Evolutionary conservation across 2,329 filamentous ascomycete genomes (phyloP), one percentile per base, ranked within the genome.

Genomic region (Pleomassaria siparia): DNA sequence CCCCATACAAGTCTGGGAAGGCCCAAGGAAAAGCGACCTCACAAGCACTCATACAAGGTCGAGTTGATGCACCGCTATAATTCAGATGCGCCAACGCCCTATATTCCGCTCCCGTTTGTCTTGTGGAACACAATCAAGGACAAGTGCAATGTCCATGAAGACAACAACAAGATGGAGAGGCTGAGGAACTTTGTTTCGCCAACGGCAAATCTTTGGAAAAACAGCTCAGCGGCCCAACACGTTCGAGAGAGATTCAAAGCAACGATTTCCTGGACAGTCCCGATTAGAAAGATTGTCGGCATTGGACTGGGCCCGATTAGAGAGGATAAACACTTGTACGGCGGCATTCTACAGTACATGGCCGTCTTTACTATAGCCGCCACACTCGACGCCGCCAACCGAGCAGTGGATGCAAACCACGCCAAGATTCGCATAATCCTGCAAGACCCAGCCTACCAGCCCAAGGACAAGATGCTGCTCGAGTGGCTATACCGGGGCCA

Each of bases 361-460:
- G 44, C 48, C 2, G 41, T 48, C 5, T 55, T 58, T 32, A 47
- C 40, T 15, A 55, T 60, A 1, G 54, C 54, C 2, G 22, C 37
- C 1, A 20, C 25, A 2, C 44, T 60, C 0, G 21, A 54, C 5
- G 13, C 20, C 2, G 12, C 25, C 1, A 48, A 55, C 28, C 30
- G 10, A 5, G 8, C 21, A 2, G n/a, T 24, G 5, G 33, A 47
- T n/a, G 7, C 25, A 28, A 28, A 8, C 8, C 7, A 18, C 11
- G 5, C 15, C 7, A 6, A 18, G 18, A 40, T 60, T 2, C 15
- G 46, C 11, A 42, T 61, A n/a, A 30, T 60, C 5, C 35, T 53
- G 1, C 56, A 61, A 22, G 56, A 61, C 26, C 60, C 60, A 1
- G 43, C 32, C 20, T 61, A 61, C 40, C 29, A 32, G 9, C 8